Evolutionary conservation across 352 stramenopile species (phyloP), one percentile per base, ranked within the genome.

Genomic region (Elongisporangium prolatum): DNA sequence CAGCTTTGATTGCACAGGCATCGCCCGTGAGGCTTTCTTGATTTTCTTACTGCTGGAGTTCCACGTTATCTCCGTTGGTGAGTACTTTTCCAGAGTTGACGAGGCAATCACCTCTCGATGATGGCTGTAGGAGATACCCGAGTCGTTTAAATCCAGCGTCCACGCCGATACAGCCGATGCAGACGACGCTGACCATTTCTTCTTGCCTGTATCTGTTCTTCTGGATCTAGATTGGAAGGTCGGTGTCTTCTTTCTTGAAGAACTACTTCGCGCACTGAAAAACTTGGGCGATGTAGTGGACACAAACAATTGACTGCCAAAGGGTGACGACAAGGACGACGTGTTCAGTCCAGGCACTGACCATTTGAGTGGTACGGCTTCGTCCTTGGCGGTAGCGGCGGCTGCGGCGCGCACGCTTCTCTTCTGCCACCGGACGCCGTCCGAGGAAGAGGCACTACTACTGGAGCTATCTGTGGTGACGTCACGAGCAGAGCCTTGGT

Each of bases 371-470:
- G 48, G 7, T 3, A 5, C 4, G 40, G 20, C 57, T 50, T 64
- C 61, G 11, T 65, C 60, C 22, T 63, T 67, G 21, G 60, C 25
- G 17, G 52, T 57, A 17, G 34, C 34, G 34, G 40, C 24, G 18
- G 16, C n/a, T 38, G 38, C 47, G 1, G 48, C 52, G 21, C 75
- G 64, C 2, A 60, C 74, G 28, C 67, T 48, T 34, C 76, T 61
- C 60, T 79, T 83, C 47, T 85, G 74, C 76, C 76, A 86, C 21
- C 69, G 70, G 57, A 77, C 40, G 5, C 49, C 69, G 17, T 72
- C 69, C 47, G 59, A 65, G 14, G 64, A 60, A 10, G 68, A 64
- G 18, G 59, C 53, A 49, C 67, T 70, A 67, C 56, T 63, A 66
- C 59, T 77, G 56, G 54, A 69, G 48, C 64, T 72, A 69, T 69